Percentiles rank a stretch among this genome's conserved stretches.
phyloP scores from a whole-genome alignment of 2,329 filamentous ascomycete species.

The Exutisphaerella laricina region DNA sequence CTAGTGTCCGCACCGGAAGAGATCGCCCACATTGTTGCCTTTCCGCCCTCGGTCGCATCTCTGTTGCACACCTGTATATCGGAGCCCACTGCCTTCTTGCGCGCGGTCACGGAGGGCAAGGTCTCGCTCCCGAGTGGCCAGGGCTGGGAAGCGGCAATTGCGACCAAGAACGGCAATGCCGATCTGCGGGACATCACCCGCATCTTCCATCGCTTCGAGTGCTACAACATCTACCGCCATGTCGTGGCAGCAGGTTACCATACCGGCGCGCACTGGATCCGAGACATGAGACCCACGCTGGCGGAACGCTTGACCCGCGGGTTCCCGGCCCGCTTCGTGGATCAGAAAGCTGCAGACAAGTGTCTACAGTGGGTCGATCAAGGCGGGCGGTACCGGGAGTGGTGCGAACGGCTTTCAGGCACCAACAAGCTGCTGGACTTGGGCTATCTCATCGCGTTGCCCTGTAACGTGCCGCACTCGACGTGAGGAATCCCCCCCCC shows the following conservation, averaged over 20 bases:
- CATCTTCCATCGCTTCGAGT: slow-evolving; percentile 7
- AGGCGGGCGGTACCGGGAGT: slow-evolving; percentile 6
- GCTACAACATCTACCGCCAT: slow-evolving; percentile 9
- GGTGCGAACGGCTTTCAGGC: slow-evolving; percentile 2
- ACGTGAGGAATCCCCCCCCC: too few relatives aligned
- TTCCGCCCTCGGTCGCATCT: neutral
- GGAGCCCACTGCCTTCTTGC: slow-evolving; percentile 2
- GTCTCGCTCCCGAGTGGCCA: slow-evolving; percentile 4
- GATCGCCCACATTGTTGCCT: too few relatives aligned
- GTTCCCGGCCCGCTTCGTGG: neutral
- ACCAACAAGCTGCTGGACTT: neutral
- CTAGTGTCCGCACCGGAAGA: too few relatives aligned
- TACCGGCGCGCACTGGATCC: slow-evolving; percentile 6
- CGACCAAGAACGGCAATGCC: slow-evolving; percentile 4
- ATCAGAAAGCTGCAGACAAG: slow-evolving; percentile 7
- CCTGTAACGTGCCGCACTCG: slow-evolving; percentile 5
- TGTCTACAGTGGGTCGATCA: slow-evolving; percentile 8
- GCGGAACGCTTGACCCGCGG: neutral
- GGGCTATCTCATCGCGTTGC: slow-evolving; percentile 6
- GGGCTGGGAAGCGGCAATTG: slow-evolving; percentile 9
- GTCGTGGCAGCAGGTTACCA: slow-evolving; percentile 7
- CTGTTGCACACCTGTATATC: slow-evolving; percentile 4
- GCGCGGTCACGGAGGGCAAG: slow-evolving; percentile 1
- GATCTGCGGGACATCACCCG: slow-evolving; percentile 4
- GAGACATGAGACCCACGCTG: slow-evolving; percentile 2